Evolutionary conservation across 139 green algal species (phyloP).

Genomic region (Tetradesmus lagerheimii): DNA sequence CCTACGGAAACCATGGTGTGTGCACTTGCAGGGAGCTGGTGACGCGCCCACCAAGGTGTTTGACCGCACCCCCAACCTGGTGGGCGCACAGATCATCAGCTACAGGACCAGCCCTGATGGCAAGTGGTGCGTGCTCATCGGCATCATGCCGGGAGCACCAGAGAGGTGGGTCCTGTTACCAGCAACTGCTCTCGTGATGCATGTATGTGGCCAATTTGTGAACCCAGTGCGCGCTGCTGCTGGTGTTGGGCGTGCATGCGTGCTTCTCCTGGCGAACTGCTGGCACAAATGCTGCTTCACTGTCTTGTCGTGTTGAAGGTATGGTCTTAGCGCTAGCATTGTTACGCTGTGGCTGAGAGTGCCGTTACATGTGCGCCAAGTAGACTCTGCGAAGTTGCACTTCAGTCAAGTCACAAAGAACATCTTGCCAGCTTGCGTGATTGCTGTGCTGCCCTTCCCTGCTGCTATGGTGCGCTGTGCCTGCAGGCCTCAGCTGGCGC

Average conservation of each 20-base stretch:
- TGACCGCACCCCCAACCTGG: slow-evolving; percentile 96
- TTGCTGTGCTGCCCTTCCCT: background rate
- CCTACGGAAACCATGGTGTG: background rate
- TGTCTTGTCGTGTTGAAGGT: background rate
- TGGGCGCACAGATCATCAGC: slow-evolving; percentile 98
- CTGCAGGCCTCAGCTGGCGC: slow-evolving; percentile 93
- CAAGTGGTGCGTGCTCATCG: slow-evolving; percentile 98
- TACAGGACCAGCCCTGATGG: slow-evolving; percentile 89
- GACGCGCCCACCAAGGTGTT: slow-evolving; percentile 95
- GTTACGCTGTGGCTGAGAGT: no score
- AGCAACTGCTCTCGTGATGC: background rate
- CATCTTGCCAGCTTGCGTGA: background rate
- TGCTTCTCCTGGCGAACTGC: background rate
- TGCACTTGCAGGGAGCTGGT: slow-evolving; percentile 60
- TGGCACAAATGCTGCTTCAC: background rate
- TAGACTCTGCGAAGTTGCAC: no score
- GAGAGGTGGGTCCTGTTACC: slow-evolving; percentile 73
- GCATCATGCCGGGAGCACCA: slow-evolving; percentile 94
- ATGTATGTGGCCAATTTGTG: no score
- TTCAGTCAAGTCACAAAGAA: no score
- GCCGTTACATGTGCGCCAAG: no score
- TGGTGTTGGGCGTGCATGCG: background rate
- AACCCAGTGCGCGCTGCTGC: no score
- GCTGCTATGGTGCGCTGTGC: background rate
- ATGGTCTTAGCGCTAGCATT: no score